Conservation (phyloP, 129 eudicot species). For the Calendula officinalis region DNA sequence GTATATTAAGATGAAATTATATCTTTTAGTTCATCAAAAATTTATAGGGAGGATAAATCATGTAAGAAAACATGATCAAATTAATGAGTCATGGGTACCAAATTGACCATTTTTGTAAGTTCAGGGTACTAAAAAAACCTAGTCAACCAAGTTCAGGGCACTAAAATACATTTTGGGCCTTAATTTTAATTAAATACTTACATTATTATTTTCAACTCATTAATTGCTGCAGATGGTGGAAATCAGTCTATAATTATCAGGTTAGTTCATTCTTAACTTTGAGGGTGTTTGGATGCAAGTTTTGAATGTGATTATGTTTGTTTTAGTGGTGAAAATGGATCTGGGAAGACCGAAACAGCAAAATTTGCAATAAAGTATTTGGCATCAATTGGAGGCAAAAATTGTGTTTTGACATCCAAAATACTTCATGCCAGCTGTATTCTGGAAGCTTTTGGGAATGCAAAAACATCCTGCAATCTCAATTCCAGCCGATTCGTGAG, state of each 20-base stretch:
- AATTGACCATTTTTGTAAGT: too few species aligned
- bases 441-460: conserved; percentile 94
- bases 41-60: too few species aligned
- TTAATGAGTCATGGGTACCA: too few species aligned
- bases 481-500: conserved; percentile 97
- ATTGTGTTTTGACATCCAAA: conserved; percentile 53
- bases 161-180: neutral
- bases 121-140: too few species aligned
- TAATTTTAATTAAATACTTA: neutral
- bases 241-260: conserved; percentile 88
- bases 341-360: conserved; percentile 98
- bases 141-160: too few species aligned
- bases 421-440: conserved; percentile 67
- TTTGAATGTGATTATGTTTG: neutral
- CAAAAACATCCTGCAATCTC: conserved; percentile 82
- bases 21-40: too few species aligned
- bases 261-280: conserved; percentile 20
- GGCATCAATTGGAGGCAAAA: conserved; percentile 72
- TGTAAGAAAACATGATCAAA: too few species aligned
- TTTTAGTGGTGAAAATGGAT: conserved; percentile 96
- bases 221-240: conserved; percentile 60
- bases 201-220: conserved; percentile 15
- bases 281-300: too few species aligned
- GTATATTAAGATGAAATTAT: too few species aligned
- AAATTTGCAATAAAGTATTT: conserved; percentile 85